phyloP scores from a whole-genome alignment of 371 early-diverging fungal genomes.

The Syncephalastrum monosporum region DNA sequence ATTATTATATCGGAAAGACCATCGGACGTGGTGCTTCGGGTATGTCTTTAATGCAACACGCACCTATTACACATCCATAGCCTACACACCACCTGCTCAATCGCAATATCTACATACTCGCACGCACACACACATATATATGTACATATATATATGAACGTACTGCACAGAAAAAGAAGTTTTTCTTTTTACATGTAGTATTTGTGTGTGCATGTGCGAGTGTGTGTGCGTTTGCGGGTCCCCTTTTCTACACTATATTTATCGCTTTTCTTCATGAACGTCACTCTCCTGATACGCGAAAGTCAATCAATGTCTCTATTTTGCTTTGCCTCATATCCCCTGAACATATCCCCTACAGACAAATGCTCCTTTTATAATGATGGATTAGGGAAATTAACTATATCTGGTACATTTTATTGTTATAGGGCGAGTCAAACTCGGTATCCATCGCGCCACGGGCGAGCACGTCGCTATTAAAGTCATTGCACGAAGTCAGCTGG shows the following conservation, averaged over 20 bases:
- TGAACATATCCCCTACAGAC: too few relatives aligned
- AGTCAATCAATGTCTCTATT: too few relatives aligned
- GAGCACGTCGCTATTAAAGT: constrained; percentile 89
- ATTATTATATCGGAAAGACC: constrained; percentile 74
- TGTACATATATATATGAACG: not conserved
- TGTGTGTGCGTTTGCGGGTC: too few relatives aligned
- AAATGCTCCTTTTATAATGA: too few relatives aligned
- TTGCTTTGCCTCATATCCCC: too few relatives aligned
- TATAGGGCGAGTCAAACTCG: constrained; percentile 78
- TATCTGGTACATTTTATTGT: not conserved
- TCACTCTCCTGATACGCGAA: too few relatives aligned
- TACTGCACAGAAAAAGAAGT: too few relatives aligned
- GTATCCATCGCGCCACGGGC: constrained; percentile 66
- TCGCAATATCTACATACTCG: not conserved
- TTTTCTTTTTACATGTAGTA: too few relatives aligned
- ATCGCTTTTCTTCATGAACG: constrained; percentile 1
- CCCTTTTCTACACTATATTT: constrained; percentile 5
- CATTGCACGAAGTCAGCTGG: constrained; percentile 65
- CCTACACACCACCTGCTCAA: too few relatives aligned
- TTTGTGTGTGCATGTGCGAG: too few relatives aligned
- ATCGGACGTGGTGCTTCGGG: constrained; percentile 82
- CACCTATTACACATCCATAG: too few relatives aligned
- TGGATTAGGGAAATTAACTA: too few relatives aligned
- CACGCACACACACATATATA: not conserved
- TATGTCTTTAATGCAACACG: constrained; percentile 19